Base-by-base conservation (phyloP, 2,329 filamentous ascomycete species). In the Paecilomyces niveus region DNA sequence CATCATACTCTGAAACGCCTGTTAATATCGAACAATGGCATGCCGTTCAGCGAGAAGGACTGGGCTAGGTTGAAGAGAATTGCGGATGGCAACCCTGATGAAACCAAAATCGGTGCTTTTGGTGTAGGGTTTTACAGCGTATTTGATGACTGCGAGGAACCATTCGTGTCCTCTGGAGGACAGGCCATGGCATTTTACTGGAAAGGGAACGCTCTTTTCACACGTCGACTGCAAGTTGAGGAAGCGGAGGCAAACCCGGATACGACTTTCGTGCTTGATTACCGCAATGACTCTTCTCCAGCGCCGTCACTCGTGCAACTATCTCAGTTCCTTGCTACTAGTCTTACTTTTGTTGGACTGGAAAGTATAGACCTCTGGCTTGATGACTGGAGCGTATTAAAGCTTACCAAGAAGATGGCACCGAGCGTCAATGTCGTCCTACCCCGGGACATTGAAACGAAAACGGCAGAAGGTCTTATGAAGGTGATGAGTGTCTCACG, bases 131-230 rank as follows among this genome's bases (percentile, higher is more conserved):
- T 99, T 78, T 99, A 99, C 81, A 96, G 90, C 72, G 93, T 97
- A 45, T 99, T 99, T 72, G 90, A 94, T 61, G 94, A 99, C 72
- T 99, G 93, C 72, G 95, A 99, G 74, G 92, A 97, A 66, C 94
- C 94, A 0, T 97, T 99, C 70, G 89, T 99, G 63, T 94, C 91
- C 64, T 97, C 93, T 0, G 94, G 94, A 0, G 85, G 83, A 62
- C 88, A 96, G 74, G 92, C 92, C 39, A 97, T 99, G 90, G 93
- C 93, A 0, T 99, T 99, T 70, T 99, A 97, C 78, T 99, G 94
- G 95, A 97, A 97, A 74, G 92, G 89, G n/a, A 97, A 97, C 72
- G 90, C 91, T 4, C 82, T 99, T 1, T 97, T 96, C 72, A 99
- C 95, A 24, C 89, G 92, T 67, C 90, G 91, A 65, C 82, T 94